Evolutionary conservation across 192 early-diverging fungal species (phyloP).

Genomic region (Backusella psychrophila): DNA sequence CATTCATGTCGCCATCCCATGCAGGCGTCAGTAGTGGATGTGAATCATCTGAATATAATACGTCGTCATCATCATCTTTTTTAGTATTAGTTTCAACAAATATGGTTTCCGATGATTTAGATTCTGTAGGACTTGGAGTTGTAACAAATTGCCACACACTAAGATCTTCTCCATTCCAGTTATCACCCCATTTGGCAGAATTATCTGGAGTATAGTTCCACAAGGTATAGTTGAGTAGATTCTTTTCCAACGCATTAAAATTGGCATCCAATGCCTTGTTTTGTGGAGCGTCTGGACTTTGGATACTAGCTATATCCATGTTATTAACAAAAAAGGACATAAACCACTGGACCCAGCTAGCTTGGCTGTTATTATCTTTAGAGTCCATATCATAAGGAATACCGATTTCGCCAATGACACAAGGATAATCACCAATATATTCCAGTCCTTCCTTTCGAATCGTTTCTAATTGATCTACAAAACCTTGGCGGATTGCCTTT

Average conservation of each 20-base stretch:
- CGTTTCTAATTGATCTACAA: conserved; percentile 43
- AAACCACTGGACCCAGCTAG: conserved; percentile 14
- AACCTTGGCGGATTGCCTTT: conserved; percentile 50
- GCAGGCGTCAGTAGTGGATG: background rate
- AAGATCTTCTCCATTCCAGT: conserved; percentile 56
- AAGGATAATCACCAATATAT: conserved; percentile 45
- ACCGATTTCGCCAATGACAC: conserved; percentile 50
- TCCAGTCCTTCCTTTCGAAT: conserved; percentile 46
- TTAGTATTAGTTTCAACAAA: background rate
- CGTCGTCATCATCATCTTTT: conserved; percentile 1
- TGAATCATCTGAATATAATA: background rate
- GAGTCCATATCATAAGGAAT: conserved; percentile 54
- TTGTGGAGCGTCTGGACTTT: conserved; percentile 37
- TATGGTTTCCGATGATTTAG: background rate
- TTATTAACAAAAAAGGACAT: background rate
- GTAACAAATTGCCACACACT: conserved; percentile 33
- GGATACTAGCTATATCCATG: conserved; percentile 6
- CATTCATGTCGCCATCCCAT: conserved; percentile 11
- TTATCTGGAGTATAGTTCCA: conserved; percentile 61
- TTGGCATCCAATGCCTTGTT: conserved; percentile 57
- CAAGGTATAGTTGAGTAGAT: conserved; percentile 47
- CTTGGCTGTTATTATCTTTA: conserved; percentile 21
- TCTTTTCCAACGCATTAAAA: conserved; percentile 43
- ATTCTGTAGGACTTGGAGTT: background rate
- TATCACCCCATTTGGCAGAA: conserved; percentile 45